Conservation (phyloP, 768 basidiomycete species). For the Rhodotorula taiwanensis region DNA sequence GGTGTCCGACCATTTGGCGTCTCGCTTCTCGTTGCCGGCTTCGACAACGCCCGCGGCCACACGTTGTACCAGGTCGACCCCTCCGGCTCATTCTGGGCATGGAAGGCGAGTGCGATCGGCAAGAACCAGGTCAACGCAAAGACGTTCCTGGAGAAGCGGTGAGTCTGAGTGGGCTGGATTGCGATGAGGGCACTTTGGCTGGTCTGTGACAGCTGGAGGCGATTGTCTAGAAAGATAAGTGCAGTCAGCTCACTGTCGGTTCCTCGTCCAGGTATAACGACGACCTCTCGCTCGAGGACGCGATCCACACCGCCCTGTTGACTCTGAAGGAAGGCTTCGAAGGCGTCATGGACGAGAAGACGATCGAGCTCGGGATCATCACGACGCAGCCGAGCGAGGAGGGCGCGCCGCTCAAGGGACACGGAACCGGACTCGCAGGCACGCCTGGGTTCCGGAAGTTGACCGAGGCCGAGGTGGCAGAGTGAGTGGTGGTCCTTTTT, state of each 20-base stretch:
- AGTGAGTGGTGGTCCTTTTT: conserved; percentile 49
- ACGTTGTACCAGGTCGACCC: conserved; percentile 99
- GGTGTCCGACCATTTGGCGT: conserved; percentile 99
- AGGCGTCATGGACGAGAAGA: conserved; percentile 99
- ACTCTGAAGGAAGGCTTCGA: conserved; percentile 99
- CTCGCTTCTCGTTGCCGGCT: conserved; percentile 91
- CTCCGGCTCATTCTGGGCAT: conserved; percentile 98
- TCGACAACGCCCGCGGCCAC: conserved; percentile 89
- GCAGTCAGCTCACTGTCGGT: too few species aligned
- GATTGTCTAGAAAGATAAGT: too few species aligned
- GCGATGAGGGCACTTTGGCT: conserved; percentile 76
- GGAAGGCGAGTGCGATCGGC: conserved; percentile 99
- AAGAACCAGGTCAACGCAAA: conserved; percentile 99
- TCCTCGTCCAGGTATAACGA: conserved; percentile 46
- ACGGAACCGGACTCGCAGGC: conserved; percentile 49
- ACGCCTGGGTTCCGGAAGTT: conserved; percentile 91
- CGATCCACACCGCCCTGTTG: conserved; percentile 94
- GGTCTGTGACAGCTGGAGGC: not conserved
- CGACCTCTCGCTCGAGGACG: conserved; percentile 96
- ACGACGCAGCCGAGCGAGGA: conserved; percentile 73
- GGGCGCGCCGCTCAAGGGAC: conserved; percentile 58
- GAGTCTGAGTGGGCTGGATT: conserved; percentile 48
- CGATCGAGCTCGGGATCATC: conserved; percentile 95
- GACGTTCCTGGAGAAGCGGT: conserved; percentile 98
- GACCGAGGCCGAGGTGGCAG: conserved; percentile 90